Conservation (phyloP, 257 asterid genomes). For the Penstemon newberryi region DNA sequence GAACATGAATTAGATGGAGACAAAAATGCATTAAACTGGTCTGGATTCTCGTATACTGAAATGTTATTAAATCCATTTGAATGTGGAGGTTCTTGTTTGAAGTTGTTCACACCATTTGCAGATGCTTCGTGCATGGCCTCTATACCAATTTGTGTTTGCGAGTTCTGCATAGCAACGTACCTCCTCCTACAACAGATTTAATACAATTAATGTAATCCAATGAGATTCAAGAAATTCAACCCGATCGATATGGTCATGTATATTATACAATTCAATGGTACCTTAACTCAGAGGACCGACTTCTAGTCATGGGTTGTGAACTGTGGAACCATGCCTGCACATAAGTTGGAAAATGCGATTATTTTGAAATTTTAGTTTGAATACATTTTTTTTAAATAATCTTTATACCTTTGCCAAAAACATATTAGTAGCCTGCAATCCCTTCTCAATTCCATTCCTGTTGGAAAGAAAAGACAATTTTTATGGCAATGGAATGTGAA, state of each 20-base stretch:
- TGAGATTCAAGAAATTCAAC: neutral
- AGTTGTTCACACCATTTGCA: constrained; percentile 39
- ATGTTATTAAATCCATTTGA: constrained; percentile 27
- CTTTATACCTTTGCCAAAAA: constrained; percentile 63
- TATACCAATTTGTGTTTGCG: constrained; percentile 52
- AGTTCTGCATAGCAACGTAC: constrained; percentile 71
- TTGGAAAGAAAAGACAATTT: constrained; percentile 12
- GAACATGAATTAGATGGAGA: constrained; percentile 55
- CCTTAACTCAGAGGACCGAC: constrained; percentile 74
- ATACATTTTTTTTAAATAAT: neutral
- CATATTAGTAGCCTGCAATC: constrained; percentile 58
- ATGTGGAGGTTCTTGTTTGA: constrained; percentile 32
- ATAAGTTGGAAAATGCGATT: constrained; percentile 22
- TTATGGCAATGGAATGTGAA: neutral
- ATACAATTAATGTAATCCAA: neutral
- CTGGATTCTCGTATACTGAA: constrained; percentile 29
- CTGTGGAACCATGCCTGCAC: constrained; percentile 89
- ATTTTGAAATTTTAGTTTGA: neutral
- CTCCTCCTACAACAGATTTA: constrained; percentile 57
- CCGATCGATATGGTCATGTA: neutral
- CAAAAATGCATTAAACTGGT: constrained; percentile 37
- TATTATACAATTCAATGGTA: constrained; percentile 20
- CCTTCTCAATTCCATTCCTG: constrained; percentile 56
- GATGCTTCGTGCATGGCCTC: constrained; percentile 51
- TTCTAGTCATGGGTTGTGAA: constrained; percentile 89